A percentile compares a stretch with the other conserved stretches of the same genome.
Conservation (phyloP, 179 eudicot genomes). For the Carnegiea gigantea region DNA sequence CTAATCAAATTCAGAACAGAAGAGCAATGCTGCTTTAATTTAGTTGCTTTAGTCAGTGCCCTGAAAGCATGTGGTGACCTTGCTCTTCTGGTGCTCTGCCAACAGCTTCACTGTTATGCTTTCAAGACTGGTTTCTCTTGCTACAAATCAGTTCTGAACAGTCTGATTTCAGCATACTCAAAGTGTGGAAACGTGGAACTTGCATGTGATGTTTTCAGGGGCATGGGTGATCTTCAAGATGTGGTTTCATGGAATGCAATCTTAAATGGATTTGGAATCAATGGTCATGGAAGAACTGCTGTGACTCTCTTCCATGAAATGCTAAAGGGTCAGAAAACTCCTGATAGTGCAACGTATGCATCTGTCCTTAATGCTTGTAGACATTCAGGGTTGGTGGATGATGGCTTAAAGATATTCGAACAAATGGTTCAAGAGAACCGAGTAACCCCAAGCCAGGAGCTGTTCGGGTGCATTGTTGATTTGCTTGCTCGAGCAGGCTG, state of each 20-base stretch:
- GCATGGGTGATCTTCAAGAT: constrained; percentile 15
- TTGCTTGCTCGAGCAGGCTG: constrained; percentile 31
- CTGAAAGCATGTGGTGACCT: constrained; percentile 23
- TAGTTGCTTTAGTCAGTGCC: constrained; percentile 21
- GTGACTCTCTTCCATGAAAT: constrained; percentile 24
- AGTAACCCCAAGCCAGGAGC: constrained; percentile 11
- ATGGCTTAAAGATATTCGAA: constrained; percentile 27
- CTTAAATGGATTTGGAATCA: constrained; percentile 28
- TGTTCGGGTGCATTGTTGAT: constrained; percentile 27
- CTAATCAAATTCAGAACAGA: constrained; percentile 22
- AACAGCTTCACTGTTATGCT: constrained; percentile 25
- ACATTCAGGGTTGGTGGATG: constrained; percentile 30
- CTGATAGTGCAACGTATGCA: constrained; percentile 25
- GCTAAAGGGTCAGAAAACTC: constrained; percentile 15
- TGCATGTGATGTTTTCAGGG: constrained; percentile 22
- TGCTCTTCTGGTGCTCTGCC: constrained; percentile 23
- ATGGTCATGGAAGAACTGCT: constrained; percentile 30
- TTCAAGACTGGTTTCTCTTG: constrained; percentile 19
- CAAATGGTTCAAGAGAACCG: constrained; percentile 22
- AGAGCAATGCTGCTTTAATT: constrained; percentile 18
- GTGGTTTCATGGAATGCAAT: constrained; percentile 35
- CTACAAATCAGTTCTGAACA: constrained; percentile 19
- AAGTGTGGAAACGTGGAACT: constrained; percentile 28
- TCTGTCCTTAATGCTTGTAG: constrained; percentile 31
- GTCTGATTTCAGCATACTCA: constrained; percentile 28